Evolutionary conservation across 495 filamentous ascomycete genomes (phyloP), one percentile per base, ranked within the genome.

Genomic region (Trichocladium antarcticum): DNA sequence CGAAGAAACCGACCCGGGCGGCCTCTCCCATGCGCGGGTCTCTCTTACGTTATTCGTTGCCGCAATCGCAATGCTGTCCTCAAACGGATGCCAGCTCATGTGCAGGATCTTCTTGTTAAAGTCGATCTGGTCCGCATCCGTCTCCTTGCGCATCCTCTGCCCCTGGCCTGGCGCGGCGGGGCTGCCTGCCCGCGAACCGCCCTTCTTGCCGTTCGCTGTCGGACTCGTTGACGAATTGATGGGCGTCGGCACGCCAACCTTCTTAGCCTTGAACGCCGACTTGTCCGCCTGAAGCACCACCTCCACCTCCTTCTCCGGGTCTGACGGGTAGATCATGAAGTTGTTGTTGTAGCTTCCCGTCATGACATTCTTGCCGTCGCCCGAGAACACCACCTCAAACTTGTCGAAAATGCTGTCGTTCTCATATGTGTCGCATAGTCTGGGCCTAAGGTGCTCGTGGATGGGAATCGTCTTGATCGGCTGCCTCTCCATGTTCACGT

Each of bases 51-150:
- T 98, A 74, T 98, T 98, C 52, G 92, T 98, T 42, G 92, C 92
- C 50, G 92, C 92, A 75, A 98, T 98, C 37, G 92, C 92, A 73
- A 98, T 98, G 70, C 90, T 96, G 72, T 98, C 92, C 73, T 98
- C 92, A 63, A 88, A 95, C 40, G 92, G 92, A 80, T 98, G 92
- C 92, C 92, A 98, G 70, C 92, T 97, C 92, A 98, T 98, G 66
- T 98, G 92, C 65, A 98, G 62, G 64, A 98, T 98, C 81, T 98
- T 98, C 83, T 98, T 98, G 77, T 98, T 97, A 72, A 97, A 98
- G 65, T 98, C 92, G 69, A 98, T 98, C 71, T 96, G 90, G 66
- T 98, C 92, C 53, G 92, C 92, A 67, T 98, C 92, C 43, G 93
- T 98, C 74, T 98, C 92, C 72, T 96, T 97, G 61, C 87, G 80